Evolutionary conservation across 2,329 filamentous ascomycete species (phyloP).

Genomic region (Didymella segeticola): DNA sequence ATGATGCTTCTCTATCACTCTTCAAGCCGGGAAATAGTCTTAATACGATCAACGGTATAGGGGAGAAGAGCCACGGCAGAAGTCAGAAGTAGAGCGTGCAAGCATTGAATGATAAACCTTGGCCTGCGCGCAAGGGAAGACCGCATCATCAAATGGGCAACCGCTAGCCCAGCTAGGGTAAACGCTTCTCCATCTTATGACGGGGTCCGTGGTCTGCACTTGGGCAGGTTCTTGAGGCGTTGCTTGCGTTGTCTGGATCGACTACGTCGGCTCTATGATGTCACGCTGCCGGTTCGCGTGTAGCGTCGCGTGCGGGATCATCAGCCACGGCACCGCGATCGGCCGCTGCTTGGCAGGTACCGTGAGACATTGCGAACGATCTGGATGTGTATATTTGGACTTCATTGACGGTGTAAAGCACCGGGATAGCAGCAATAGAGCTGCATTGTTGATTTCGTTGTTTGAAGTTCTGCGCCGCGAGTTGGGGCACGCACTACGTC

Average conservation of each 20-base stretch:
- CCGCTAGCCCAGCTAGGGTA: neutral
- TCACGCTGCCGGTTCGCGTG: neutral
- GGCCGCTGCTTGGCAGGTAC: constrained; percentile 15
- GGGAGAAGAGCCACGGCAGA: neutral
- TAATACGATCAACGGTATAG: no score
- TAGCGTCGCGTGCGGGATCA: constrained; percentile 7
- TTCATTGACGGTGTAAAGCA: neutral
- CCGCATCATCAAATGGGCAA: constrained; percentile 11
- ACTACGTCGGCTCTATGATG: constrained; percentile 9
- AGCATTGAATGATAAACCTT: constrained; percentile 6
- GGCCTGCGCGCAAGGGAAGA: constrained; percentile 2
- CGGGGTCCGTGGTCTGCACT: constrained; percentile 1
- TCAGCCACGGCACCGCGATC: constrained; percentile 3
- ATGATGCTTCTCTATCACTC: no score
- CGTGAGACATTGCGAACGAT: neutral
- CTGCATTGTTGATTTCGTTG: neutral
- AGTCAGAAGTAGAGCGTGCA: neutral
- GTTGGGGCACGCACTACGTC: constrained; percentile 5
- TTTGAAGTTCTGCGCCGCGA: neutral
- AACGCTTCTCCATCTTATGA: constrained; percentile 8
- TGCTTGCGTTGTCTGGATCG: constrained; percentile 11
- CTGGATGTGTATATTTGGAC: neutral
- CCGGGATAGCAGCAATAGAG: neutral
- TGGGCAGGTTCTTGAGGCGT: constrained; percentile 1
- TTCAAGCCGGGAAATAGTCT: no score